A percentile compares a stretch with the other conserved stretches of the same genome.
These are phyloP conservation scores for Drechslera avenae DNA, from an alignment of 2,329 filamentous ascomycete species.

Conservation along the genomic window DNA sequence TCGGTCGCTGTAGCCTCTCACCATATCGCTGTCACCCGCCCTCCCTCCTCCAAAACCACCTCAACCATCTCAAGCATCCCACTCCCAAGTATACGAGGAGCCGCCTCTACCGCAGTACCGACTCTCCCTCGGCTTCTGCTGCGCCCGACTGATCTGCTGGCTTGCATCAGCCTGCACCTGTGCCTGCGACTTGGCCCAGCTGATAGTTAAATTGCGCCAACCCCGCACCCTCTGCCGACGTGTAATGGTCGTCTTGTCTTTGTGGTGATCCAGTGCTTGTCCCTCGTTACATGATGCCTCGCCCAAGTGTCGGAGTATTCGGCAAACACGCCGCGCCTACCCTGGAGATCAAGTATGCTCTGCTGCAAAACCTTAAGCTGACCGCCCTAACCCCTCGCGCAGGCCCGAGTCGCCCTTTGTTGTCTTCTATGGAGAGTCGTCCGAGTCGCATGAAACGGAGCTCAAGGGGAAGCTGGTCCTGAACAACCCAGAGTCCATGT, in stretches of 20 bases:
- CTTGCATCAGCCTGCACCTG: conserved; percentile 6
- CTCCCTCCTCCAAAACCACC: neutral
- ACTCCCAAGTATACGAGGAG: neutral
- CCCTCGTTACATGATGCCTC: conserved; percentile 38
- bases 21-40: conserved; percentile 6
- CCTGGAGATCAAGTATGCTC: conserved; percentile 52
- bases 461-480: conserved; percentile 55
- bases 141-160: neutral
- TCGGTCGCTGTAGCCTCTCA: conserved; percentile 7
- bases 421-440: conserved; percentile 56
- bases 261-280: conserved; percentile 5
- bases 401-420: conserved; percentile 56
- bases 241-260: conserved; percentile 14
- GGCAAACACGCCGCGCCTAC: conserved; percentile 41
- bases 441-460: conserved; percentile 53
- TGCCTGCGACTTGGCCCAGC: neutral
- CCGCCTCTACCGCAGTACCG: neutral
- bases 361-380: conserved; percentile 3
- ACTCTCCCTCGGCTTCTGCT: neutral
- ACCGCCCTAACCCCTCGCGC: conserved; percentile 3
- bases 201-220: neutral
- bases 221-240: neutral
- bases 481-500: conserved; percentile 54
- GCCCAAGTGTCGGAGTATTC: conserved; percentile 42
- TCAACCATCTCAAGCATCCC: neutral